Evolutionary conservation across 2,329 filamentous ascomycete genomes (phyloP).

Genomic region (Pseudogymnoascus sp.): DNA sequence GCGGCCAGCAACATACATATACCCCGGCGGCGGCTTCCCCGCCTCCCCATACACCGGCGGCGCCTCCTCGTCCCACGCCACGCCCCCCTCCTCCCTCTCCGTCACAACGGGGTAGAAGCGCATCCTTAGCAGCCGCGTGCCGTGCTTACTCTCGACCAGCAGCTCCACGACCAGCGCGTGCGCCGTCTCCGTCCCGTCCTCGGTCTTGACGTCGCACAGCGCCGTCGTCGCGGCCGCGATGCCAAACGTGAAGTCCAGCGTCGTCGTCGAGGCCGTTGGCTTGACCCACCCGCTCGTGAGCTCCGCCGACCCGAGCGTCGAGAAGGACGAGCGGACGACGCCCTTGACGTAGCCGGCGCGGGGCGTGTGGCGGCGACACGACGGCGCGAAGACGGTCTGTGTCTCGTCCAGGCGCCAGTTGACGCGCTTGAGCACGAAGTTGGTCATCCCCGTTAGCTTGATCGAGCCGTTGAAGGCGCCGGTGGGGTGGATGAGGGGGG

Average conservation of each 20-base stretch:
- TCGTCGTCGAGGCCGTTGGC: slow-evolving; percentile 62
- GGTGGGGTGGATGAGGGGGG: slow-evolving; percentile 76
- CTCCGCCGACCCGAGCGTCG: slow-evolving; percentile 71
- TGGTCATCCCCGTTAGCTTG: slow-evolving; percentile 74
- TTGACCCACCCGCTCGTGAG: slow-evolving; percentile 85
- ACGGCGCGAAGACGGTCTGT: slow-evolving; percentile 67
- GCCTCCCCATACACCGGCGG: slow-evolving; percentile 93
- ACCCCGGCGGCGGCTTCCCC: slow-evolving; percentile 72
- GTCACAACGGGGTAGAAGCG: slow-evolving; percentile 80
- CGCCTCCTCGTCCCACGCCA: slow-evolving; percentile 94
- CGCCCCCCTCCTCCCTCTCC: slow-evolving; percentile 75
- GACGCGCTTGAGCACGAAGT: slow-evolving; percentile 84
- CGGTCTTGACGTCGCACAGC: slow-evolving; percentile 68
- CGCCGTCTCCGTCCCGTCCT: slow-evolving; percentile 66
- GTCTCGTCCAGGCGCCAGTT: slow-evolving; percentile 91
- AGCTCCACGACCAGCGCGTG: slow-evolving; percentile 88
- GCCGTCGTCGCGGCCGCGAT: slow-evolving; percentile 52
- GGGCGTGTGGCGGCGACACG: slow-evolving; percentile 66
- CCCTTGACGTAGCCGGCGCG: slow-evolving; percentile 55
- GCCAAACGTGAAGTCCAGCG: slow-evolving; percentile 66
- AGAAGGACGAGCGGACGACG: slow-evolving; percentile 62
- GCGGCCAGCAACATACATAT: slow-evolving; percentile 29
- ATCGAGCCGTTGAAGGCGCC: slow-evolving; percentile 72
- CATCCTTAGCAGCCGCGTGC: slow-evolving; percentile 84
- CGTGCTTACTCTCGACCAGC: slow-evolving; percentile 89